These are phyloP conservation scores for Suillus ampliporus DNA, from an alignment of 768 basidiomycete genomes.

Conservation along the genomic window DNA sequence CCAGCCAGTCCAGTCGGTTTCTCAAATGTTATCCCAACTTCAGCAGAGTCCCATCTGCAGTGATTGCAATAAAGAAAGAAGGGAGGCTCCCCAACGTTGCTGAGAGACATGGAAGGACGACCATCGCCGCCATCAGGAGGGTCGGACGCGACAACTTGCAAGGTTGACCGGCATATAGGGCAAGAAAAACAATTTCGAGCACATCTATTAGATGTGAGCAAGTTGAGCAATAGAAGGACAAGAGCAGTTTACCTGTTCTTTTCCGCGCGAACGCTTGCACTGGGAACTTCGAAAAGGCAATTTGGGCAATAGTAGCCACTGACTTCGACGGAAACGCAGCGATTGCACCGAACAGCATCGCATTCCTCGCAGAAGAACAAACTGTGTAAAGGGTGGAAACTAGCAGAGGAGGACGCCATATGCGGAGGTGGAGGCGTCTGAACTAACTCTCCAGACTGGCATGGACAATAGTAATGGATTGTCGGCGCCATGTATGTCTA, in stretches of 20 bases:
- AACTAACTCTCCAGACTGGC: conserved; percentile 55
- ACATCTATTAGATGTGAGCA: conserved; percentile 62
- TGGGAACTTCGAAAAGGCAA: conserved; percentile 97
- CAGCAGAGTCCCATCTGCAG: conserved; percentile 94
- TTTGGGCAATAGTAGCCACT: conserved; percentile 98
- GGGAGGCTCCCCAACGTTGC: conserved; percentile 79
- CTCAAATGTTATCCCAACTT: conserved; percentile 92
- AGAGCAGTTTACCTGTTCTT: conserved; percentile 78
- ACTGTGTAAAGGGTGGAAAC: conserved; percentile 81
- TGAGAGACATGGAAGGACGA: conserved; percentile 56
- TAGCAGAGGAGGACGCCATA: conserved; percentile 76
- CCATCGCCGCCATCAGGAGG: conserved; percentile 66
- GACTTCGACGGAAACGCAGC: conserved; percentile 92
- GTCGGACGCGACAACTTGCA: conserved; percentile 91
- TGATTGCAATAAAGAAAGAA: conserved; percentile 92
- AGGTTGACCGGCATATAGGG: conserved; percentile 88
- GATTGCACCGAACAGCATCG: conserved; percentile 91
- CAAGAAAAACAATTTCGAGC: conserved; percentile 98
- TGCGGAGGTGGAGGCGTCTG: conserved; percentile 70
- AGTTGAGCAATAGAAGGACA: neutral
- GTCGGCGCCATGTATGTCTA: conserved; percentile 44
- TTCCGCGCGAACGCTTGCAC: conserved; percentile 96
- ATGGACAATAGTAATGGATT: conserved; percentile 76
- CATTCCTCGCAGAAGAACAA: conserved; percentile 99
- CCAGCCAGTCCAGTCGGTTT: conserved; percentile 96